These are phyloP conservation scores for Artemisia tridentata DNA, from an alignment of 129 eudicot species.

Conservation along the genomic window DNA sequence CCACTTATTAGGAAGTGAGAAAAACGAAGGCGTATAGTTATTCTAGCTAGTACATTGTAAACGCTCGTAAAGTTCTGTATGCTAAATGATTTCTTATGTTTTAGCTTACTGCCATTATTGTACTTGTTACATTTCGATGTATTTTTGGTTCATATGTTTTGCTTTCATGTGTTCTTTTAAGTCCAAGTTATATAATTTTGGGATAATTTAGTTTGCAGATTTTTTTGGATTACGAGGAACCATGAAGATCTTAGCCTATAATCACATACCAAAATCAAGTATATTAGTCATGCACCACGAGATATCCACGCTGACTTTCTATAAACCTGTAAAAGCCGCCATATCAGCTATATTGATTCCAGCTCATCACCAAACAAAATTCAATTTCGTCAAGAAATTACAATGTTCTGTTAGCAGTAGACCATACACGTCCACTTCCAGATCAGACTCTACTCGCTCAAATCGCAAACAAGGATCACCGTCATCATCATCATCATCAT, in stretches of 20 bases:
- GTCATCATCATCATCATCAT: slow-evolving; percentile 4
- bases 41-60: too few species aligned
- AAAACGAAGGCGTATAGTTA: too few species aligned
- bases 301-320: slow-evolving; percentile 44
- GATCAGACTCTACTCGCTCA: slow-evolving; percentile 23
- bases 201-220: slow-evolving; percentile 36
- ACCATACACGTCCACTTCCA: slow-evolving; percentile 44
- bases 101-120: too few species aligned
- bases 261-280: slow-evolving; percentile 53
- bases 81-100: too few species aligned
- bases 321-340: slow-evolving; percentile 33
- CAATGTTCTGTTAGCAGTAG: slow-evolving; percentile 53
- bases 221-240: slow-evolving; percentile 27
- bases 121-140: too few species aligned
- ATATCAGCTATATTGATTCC: slow-evolving; percentile 33
- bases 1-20: too few species aligned
- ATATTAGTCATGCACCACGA: slow-evolving; percentile 51
- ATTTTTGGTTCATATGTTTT: not conserved
- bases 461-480: slow-evolving; percentile 38
- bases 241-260: slow-evolving; percentile 62
- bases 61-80: too few species aligned
- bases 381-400: slow-evolving; percentile 34
- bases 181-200: not conserved
- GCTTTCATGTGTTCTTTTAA: not conserved
- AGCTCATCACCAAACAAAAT: slow-evolving; percentile 37